Conservation (phyloP, 108 stramenopile species). For the Craspedostauros australis region DNA sequence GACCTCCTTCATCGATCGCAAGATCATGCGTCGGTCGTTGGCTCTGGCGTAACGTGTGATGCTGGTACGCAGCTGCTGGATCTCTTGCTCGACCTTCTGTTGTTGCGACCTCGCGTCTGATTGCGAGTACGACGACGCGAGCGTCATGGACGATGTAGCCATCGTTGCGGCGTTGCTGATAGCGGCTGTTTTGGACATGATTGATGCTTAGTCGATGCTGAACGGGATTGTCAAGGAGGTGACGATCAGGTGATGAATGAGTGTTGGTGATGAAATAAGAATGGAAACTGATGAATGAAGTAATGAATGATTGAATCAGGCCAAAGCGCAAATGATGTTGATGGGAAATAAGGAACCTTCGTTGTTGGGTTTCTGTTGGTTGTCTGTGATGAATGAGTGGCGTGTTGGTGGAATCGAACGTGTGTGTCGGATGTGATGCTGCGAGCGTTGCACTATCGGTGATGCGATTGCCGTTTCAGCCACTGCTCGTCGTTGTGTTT, state of each 20-base stretch:
- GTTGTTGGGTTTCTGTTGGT: too few species aligned
- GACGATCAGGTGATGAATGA: background rate
- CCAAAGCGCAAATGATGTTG: background rate
- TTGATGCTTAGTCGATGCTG: background rate
- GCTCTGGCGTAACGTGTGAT: constrained; percentile 32
- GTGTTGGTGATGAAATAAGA: background rate
- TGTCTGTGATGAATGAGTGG: too few species aligned
- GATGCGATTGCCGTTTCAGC: too few species aligned
- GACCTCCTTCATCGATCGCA: constrained; percentile 32
- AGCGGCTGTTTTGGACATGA: background rate
- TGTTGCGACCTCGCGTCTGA: background rate
- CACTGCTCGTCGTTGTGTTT: too few species aligned
- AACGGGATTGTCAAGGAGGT: background rate
- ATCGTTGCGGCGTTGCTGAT: constrained; percentile 4
- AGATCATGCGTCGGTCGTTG: constrained; percentile 41
- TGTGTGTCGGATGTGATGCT: too few species aligned
- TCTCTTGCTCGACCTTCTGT: constrained; percentile 9
- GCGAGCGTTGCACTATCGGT: too few species aligned
- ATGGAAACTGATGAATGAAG: background rate
- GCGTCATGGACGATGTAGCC: constrained; percentile 11
- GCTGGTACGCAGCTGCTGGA: constrained; percentile 24
- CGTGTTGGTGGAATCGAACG: too few species aligned
- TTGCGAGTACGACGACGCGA: background rate
- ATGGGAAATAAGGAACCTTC: too few species aligned
- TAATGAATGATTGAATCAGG: background rate